Conservation (phyloP, 148 eudicot species). For the Persicaria tinctoria region DNA sequence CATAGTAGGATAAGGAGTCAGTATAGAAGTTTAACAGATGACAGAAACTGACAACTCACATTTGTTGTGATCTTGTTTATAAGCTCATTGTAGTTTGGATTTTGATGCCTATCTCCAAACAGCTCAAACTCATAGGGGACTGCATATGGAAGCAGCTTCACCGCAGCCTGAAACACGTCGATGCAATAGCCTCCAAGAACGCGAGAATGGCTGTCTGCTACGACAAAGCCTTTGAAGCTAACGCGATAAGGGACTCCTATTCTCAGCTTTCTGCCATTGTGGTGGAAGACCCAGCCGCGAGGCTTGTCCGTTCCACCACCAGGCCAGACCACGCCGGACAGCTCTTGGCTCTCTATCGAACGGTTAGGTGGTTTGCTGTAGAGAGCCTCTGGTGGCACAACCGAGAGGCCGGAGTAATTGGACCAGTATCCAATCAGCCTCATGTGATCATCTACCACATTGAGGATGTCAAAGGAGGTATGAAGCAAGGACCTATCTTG, state of each 20-base stretch:
- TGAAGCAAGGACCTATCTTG: conserved; percentile 22
- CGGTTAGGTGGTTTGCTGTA: conserved; percentile 23
- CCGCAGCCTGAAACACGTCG: conserved; percentile 42
- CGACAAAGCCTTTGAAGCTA: conserved; percentile 36
- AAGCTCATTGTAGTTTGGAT: conserved; percentile 39
- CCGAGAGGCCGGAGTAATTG: conserved; percentile 39
- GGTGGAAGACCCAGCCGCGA: conserved; percentile 43
- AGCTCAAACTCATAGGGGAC: conserved; percentile 31
- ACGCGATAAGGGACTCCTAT: conserved; percentile 40
- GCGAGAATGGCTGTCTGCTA: conserved; percentile 22
- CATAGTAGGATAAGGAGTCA: background rate
- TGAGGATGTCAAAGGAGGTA: conserved; percentile 42
- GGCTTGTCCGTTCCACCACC: conserved; percentile 30
- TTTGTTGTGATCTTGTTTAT: conserved; percentile 25
- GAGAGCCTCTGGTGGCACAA: conserved; percentile 32
- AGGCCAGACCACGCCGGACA: conserved; percentile 40
- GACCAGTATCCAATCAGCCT: conserved; percentile 49
- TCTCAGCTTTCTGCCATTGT: conserved; percentile 28
- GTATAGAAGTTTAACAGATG: background rate
- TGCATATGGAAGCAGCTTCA: conserved; percentile 33
- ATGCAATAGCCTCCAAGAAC: conserved; percentile 33
- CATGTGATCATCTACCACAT: conserved; percentile 25
- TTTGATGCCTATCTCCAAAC: conserved; percentile 38
- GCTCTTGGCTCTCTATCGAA: conserved; percentile 27
- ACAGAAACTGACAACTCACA: conserved; percentile 23